Percentiles rank a stretch among this genome's conserved stretches.
Conservation (phyloP, 2,329 filamentous ascomycete species). For the Neonectria ditissima region DNA sequence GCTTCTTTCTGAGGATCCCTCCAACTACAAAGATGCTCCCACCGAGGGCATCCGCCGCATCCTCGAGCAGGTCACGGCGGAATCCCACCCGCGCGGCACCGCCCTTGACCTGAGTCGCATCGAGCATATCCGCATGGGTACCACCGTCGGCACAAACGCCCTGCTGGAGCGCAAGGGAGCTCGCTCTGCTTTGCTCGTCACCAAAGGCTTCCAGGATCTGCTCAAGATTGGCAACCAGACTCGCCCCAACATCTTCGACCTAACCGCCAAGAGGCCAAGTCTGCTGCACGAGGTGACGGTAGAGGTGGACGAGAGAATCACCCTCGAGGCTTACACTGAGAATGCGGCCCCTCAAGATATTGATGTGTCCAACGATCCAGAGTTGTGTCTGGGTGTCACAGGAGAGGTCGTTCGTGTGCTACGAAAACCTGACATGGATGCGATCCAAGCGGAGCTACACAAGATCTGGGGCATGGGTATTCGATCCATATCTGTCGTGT, state of each 20-base stretch:
- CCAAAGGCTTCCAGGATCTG: constrained; percentile 78
- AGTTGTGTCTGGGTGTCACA: constrained; percentile 74
- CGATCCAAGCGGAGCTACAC: constrained; percentile 67
- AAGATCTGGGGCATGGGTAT: constrained; percentile 72
- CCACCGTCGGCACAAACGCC: constrained; percentile 81
- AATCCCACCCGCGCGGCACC: constrained; percentile 47
- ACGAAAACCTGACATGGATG: constrained; percentile 64
- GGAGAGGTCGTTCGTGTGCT: constrained; percentile 76
- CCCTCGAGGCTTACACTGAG: constrained; percentile 81
- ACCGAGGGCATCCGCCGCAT: constrained; percentile 75
- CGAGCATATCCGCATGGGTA: constrained; percentile 81
- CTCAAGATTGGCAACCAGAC: constrained; percentile 90
- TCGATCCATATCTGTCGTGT: constrained; percentile 64
- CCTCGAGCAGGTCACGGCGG: constrained; percentile 48
- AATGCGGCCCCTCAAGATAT: constrained; percentile 55
- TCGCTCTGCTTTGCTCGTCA: constrained; percentile 75
- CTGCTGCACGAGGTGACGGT: constrained; percentile 85
- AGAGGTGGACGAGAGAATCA: constrained; percentile 91
- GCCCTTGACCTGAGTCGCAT: constrained; percentile 50
- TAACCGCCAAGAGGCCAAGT: constrained; percentile 88
- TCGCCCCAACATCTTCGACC: constrained; percentile 89
- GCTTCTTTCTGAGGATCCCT: constrained; percentile 76
- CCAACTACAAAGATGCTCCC: constrained; percentile 78
- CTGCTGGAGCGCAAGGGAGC: constrained; percentile 79
- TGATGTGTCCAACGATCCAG: constrained; percentile 49